phyloP scores from a whole-genome alignment of 1,284 basidiomycete species.

The Microbotryomycetes sp. region DNA sequence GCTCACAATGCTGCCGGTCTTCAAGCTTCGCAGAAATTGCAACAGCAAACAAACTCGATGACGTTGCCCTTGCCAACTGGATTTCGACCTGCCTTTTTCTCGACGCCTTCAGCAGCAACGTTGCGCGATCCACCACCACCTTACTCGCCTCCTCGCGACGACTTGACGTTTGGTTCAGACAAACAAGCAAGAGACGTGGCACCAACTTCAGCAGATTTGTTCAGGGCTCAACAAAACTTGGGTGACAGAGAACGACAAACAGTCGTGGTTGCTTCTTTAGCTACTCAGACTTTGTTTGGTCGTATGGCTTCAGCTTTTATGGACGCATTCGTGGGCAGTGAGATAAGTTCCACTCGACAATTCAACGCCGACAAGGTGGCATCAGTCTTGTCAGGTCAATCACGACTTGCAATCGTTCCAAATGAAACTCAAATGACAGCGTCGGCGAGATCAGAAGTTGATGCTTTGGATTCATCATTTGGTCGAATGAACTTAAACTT shows the following conservation, averaged over 20 bases:
- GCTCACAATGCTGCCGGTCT: constrained; percentile 35
- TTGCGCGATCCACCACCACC: background rate
- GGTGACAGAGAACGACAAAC: background rate
- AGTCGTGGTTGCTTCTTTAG: constrained; percentile 36
- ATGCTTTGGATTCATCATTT: background rate
- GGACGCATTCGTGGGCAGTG: constrained; percentile 42
- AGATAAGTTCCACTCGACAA: background rate
- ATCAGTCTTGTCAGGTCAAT: constrained; percentile 44
- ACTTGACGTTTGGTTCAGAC: background rate
- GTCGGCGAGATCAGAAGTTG: background rate
- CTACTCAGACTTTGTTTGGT: constrained; percentile 42
- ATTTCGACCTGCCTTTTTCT: constrained; percentile 35
- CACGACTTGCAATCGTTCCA: constrained; percentile 43
- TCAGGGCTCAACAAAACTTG: background rate
- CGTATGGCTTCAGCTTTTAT: constrained; percentile 45
- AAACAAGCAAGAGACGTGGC: background rate
- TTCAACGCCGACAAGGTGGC: constrained; percentile 45
- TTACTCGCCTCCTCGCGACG: background rate
- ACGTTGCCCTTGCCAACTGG: constrained; percentile 20
- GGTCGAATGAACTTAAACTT: background rate
- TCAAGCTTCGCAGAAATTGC: constrained; percentile 21
- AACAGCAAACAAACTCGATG: background rate
- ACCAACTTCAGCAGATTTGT: constrained; percentile 5
- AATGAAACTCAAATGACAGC: constrained; percentile 4
- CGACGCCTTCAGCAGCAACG: constrained; percentile 3